Base-by-base conservation (phyloP, 768 basidiomycete genomes). In the Panellus pusillus region DNA sequence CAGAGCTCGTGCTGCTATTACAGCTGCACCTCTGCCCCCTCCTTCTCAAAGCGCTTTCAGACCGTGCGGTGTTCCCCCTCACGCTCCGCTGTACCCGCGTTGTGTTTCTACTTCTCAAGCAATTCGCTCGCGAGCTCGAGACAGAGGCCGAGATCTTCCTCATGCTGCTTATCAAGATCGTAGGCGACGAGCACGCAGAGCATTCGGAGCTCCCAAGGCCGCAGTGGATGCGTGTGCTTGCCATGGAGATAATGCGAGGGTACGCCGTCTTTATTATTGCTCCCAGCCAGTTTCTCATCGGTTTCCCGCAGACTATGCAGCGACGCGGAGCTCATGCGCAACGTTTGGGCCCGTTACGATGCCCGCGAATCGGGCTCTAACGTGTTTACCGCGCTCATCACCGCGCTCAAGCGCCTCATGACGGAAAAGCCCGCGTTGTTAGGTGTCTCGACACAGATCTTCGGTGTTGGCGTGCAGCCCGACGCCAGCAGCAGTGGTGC, bases 171-270 rank as follows among this genome's bases (percentile, higher is more conserved):
- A 87, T 90, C 57, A 77, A 76, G 54, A 81, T 85, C 51, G 75
- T 86, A 42, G 74, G 79, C 29, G 81, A 86, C 12, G 86, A 87
- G 19, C 61, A 69, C 28, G 69, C 72, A 6, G 66, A 67, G 12
- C 62, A 58, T 32, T 47, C 42, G 24, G 52, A 19, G 65, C 72
- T 61, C 6, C 65, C 73, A 6, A 79, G 84, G 27, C 90, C 93
- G 1, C 68, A 76, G 28, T 98, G 95, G 94, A 89, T 93, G 77
- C 77, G 93, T 14, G 92, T 96, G 0, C 77, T 98, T 9, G 86
- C 92, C 1, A 86, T 96, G 84, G 95, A 98, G 66, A 88, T 94
- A 41, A 84, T 96, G 74, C 77, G 94, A 67, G 95, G 93, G 86
- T 89, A 62, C 35, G 71, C 56, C 3, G 70, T 58, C 35, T 17